Evolutionary conservation across 352 stramenopile species (phyloP), one percentile per base, ranked within the genome.

Genomic region (Plasmopara viticola): DNA sequence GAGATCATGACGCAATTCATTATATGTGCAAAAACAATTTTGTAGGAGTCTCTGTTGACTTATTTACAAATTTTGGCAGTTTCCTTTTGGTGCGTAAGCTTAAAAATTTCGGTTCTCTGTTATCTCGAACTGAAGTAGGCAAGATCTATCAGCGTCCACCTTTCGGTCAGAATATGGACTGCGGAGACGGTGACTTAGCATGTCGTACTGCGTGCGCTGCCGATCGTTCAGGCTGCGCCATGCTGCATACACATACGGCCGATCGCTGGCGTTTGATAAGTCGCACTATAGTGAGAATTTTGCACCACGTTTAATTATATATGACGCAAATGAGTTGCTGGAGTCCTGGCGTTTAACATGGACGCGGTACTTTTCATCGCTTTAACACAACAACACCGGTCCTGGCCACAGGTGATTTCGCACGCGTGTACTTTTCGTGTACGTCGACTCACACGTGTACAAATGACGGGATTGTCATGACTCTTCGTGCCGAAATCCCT

Each of bases 211-310:
- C 90, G 9, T 95, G 84, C 48, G 95, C 95, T 6, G 95, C 95
- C 9, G 95, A 98, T 81, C 73, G 95, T 25, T 98, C 95, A 3
- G 94, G 95, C 9, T 94, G 98, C 74, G 95, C 95, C 45, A 98
- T 98, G 93, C 74, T 98, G 15, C 95, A 98, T 74, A 98, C 95
- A 7, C 66, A 5, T 98, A 98, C 68, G 95, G 95, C 40, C 83
- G 94, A 9, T 97, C 87, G 44, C 70, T 98, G 40, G 95, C 94
- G 10, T 98, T 98, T 68, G 91, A 98, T 74, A 98, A 94, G 40
- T 97, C 88, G 31, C 98, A 98, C 73, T 98, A 98, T 64, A 97
- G 98, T 60, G 95, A 98, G 70, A 98, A 98, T 74, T 98, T 98
- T 71, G 94, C 92, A 17, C 74, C 98, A 51, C 94, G 98, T 58